phyloP scores from a whole-genome alignment of 2,329 filamentous ascomycete genomes.

The Colletotrichum paranaense region DNA sequence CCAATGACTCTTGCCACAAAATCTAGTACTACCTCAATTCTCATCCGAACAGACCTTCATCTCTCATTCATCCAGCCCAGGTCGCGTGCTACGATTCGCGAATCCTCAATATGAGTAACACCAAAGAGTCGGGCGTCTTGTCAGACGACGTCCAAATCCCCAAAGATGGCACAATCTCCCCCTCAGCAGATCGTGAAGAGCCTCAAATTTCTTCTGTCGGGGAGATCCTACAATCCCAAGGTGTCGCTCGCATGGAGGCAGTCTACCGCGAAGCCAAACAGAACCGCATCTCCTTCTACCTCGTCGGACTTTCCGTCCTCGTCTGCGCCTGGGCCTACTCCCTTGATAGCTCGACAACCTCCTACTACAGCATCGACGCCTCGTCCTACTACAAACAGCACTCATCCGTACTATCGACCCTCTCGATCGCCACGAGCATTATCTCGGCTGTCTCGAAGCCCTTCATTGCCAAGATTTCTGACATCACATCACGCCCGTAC shows the following conservation, averaged over 20 bases:
- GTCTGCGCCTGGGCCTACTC: slow-evolving; percentile 46
- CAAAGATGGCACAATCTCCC: neutral
- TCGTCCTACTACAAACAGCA: slow-evolving; percentile 44
- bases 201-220: neutral
- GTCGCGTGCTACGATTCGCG: neutral
- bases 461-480: slow-evolving; percentile 70
- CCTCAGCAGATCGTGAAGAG: neutral
- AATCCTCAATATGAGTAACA: neutral
- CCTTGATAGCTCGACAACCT: slow-evolving; percentile 44
- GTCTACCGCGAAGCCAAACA: slow-evolving; percentile 43
- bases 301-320: slow-evolving; percentile 43
- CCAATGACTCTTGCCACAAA: neutral
- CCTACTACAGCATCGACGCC: slow-evolving; percentile 44
- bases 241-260: slow-evolving; percentile 45
- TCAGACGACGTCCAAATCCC: neutral
- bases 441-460: slow-evolving; percentile 67
- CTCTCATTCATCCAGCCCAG: neutral
- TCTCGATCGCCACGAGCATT: slow-evolving; percentile 47
- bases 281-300: slow-evolving; percentile 40
- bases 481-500: slow-evolving; percentile 72
- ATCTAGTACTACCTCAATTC: no score
- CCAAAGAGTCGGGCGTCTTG: slow-evolving; percentile 1
- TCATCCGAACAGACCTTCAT: neutral
- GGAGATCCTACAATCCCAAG: slow-evolving; percentile 36
- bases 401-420: slow-evolving; percentile 42